Evolutionary conservation across 306 rosid genomes (phyloP).

Genomic region (Vigna angularis): DNA sequence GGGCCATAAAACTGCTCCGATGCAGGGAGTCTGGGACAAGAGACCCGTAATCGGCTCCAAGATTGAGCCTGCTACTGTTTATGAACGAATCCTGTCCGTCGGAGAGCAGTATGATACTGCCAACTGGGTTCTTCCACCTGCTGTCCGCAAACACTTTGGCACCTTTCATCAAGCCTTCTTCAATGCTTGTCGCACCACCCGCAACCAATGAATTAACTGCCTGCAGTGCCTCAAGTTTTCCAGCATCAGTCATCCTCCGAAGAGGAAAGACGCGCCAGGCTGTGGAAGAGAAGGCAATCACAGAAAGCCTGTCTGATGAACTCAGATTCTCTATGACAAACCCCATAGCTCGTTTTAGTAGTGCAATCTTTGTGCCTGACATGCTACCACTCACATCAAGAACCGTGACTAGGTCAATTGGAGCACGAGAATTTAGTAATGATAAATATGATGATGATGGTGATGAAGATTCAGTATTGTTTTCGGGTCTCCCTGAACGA

Average conservation of each 20-base stretch:
- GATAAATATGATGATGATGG: constrained; percentile 5
- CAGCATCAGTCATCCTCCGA: constrained; percentile 75
- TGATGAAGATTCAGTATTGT: constrained; percentile 37
- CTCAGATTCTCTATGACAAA: constrained; percentile 91
- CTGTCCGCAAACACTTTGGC: constrained; percentile 87
- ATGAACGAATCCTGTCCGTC: constrained; percentile 93
- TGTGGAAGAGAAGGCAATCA: constrained; percentile 81
- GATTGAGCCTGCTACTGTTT: constrained; percentile 39
- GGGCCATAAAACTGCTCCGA: constrained; percentile 53
- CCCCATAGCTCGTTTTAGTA: constrained; percentile 91
- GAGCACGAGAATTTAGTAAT: constrained; percentile 63
- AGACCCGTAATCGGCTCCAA: constrained; percentile 55
- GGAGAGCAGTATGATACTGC: constrained; percentile 83
- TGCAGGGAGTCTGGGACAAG: constrained; percentile 73
- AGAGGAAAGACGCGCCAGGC: constrained; percentile 92
- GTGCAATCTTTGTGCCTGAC: constrained; percentile 91
- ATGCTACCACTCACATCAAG: constrained; percentile 98
- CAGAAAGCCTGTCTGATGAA: constrained; percentile 85
- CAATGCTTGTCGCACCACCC: constrained; percentile 88
- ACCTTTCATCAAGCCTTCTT: constrained; percentile 83
- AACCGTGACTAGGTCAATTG: constrained; percentile 90
- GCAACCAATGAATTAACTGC: constrained; percentile 75
- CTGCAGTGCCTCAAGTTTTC: constrained; percentile 77
- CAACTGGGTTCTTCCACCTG: constrained; percentile 83
- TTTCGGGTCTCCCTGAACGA: constrained; percentile 43